Conservation (phyloP, 176 grass and related monocot genomes). For the Oryza punctata region DNA sequence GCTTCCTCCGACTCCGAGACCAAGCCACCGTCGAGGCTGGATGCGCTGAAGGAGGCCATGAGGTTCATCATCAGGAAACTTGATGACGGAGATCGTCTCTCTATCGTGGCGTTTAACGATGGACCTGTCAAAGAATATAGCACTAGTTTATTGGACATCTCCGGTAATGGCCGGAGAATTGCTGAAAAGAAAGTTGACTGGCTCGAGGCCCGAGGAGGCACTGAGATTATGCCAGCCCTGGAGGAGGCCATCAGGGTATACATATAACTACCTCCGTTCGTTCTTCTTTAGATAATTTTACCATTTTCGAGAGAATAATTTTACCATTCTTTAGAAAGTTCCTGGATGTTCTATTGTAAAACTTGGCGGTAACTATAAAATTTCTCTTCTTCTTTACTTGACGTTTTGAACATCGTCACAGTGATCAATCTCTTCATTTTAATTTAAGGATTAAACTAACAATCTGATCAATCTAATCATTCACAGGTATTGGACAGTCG, state of each 20-base stretch:
- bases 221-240: neutral
- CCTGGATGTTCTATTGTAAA: no score
- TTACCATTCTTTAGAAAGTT: no score
- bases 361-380: no score
- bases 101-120: conserved; percentile 19
- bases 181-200: neutral
- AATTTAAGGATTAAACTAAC: no score
- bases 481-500: neutral
- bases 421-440: no score
- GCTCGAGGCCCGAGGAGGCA: neutral
- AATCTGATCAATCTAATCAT: no score
- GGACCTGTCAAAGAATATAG: neutral
- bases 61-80: conserved; percentile 18
- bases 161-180: neutral
- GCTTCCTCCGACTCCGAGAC: no score
- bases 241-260: neutral
- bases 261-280: no score
- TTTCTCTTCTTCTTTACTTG: no score
- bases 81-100: neutral
- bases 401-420: no score
- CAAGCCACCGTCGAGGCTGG: neutral
- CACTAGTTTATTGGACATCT: neutral
- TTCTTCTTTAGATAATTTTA: no score
- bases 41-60: conserved; percentile 6
- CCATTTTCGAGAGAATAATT: no score